Evolutionary conservation across 495 filamentous ascomycete species (phyloP).

Genomic region (Daldinia loculata): DNA sequence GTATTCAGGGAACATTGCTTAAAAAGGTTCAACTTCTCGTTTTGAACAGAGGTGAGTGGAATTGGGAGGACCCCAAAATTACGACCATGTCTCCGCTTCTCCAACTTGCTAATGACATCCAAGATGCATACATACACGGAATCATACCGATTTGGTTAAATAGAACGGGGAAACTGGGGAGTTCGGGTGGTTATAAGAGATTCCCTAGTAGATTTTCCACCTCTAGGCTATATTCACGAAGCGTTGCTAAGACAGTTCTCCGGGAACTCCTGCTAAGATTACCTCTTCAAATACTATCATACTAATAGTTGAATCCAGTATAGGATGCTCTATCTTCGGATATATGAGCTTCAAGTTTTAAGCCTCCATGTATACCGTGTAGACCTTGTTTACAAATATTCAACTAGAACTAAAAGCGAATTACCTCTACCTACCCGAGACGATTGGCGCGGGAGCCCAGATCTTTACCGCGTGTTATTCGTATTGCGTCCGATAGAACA

Average conservation of each 20-base stretch:
- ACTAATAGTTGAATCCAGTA: background rate
- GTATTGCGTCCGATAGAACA: background rate
- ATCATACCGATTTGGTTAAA: background rate
- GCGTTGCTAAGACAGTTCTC: background rate
- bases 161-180: background rate
- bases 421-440: background rate
- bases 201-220: background rate
- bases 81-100: background rate
- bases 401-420: background rate
- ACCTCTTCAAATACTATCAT: background rate
- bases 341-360: background rate
- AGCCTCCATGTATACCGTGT: background rate
- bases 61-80: background rate
- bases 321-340: background rate
- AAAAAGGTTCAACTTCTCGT: background rate
- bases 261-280: background rate
- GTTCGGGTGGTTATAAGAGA: background rate
- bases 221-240: background rate
- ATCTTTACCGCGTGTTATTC: background rate
- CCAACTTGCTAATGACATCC: background rate
- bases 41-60: slow-evolving; percentile 6
- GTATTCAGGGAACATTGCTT: background rate
- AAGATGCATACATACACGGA: background rate
- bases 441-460: background rate
- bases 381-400: background rate